These are phyloP conservation scores for Petrea volubilis DNA, from an alignment of 257 asterid genomes.

Conservation along the genomic window DNA sequence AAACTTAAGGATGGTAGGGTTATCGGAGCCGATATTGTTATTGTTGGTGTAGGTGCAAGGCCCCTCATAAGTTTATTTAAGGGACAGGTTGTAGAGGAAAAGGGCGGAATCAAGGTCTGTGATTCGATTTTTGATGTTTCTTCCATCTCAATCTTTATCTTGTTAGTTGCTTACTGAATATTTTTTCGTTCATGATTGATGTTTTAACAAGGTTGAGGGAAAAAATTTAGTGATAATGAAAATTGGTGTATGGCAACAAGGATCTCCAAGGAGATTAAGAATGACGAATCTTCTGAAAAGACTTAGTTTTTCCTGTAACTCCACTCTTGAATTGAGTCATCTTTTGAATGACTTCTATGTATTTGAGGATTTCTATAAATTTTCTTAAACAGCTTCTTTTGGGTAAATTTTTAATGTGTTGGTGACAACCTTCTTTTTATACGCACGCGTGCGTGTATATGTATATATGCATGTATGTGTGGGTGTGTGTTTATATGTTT, in stretches of 20 bases:
- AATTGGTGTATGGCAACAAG: not conserved
- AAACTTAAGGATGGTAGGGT: slow-evolving; percentile 92
- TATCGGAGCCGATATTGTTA: slow-evolving; percentile 88
- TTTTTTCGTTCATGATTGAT: not conserved
- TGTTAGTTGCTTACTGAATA: not conserved
- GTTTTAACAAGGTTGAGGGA: not conserved
- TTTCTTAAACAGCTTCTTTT: not conserved
- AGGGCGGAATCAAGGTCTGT: slow-evolving; percentile 92
- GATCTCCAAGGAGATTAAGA: slow-evolving; percentile 1
- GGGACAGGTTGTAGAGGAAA: slow-evolving; percentile 92
- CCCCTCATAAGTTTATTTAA: slow-evolving; percentile 70
- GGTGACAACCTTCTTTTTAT: not conserved
- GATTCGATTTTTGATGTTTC: slow-evolving; percentile 3
- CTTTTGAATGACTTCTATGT: not conserved
- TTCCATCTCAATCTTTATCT: not conserved
- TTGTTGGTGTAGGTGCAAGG: slow-evolving; percentile 93
- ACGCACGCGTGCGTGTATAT: too few species aligned
- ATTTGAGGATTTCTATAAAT: not conserved
- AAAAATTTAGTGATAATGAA: not conserved
- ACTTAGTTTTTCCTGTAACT: not conserved
- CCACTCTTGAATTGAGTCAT: not conserved
- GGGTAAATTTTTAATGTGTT: not conserved
- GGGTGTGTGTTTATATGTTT: too few species aligned
- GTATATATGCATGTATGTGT: too few species aligned
- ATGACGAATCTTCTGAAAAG: not conserved